Conservation (phyloP, 1,139 yeast genomes). For the Geotrichum reessii region DNA sequence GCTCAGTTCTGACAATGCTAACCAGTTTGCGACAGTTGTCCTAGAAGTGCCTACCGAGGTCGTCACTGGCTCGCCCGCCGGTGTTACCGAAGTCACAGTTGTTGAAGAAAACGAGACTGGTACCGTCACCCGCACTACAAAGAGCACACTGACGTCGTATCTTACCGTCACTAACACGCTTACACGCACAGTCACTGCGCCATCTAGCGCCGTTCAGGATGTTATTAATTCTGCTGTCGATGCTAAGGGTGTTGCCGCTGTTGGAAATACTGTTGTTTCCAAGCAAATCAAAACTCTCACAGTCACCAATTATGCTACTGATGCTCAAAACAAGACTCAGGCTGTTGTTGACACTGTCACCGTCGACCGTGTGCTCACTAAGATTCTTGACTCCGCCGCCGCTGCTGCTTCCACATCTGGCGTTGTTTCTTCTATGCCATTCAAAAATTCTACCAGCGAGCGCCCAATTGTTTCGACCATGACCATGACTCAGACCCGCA, state of each 20-base stretch:
- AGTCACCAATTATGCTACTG: neutral
- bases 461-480: neutral
- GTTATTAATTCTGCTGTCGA: neutral
- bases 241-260: constrained; percentile 1
- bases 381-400: neutral
- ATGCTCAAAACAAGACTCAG: neutral
- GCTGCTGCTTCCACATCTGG: neutral
- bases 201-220: neutral
- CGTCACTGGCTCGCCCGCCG: neutral
- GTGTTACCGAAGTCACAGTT: neutral
- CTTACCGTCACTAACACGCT: constrained; percentile 6
- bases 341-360: neutral
- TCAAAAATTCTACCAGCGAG: neutral
- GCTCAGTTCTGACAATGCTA: neutral
- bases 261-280: neutral
- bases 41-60: neutral
- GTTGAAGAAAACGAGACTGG: constrained; percentile 1
- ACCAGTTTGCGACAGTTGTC: constrained; percentile 1
- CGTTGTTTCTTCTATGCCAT: neutral
- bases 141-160: constrained; percentile 1
- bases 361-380: neutral
- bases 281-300: neutral
- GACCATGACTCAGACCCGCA: neutral
- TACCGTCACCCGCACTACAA: constrained; percentile 4
- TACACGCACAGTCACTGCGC: neutral